A percentile compares a stretch with the other conserved stretches of the same genome.
Evolutionary conservation across 2,329 filamentous ascomycete species (phyloP).

Genomic region (Pseudopyrenochaeta lycopersici): DNA sequence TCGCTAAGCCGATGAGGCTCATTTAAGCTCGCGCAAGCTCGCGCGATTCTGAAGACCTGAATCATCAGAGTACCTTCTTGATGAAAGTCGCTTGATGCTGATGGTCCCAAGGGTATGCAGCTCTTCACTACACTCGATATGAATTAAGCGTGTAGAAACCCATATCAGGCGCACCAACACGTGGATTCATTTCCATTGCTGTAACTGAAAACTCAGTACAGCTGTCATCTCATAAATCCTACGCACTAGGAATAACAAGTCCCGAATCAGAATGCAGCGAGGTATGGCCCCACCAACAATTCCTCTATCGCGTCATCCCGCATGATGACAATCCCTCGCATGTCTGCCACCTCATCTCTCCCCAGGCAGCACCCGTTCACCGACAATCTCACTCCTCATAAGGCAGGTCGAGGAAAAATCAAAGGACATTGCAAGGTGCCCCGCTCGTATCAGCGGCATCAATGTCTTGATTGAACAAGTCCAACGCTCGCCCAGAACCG

Average conservation of each 20-base stretch:
- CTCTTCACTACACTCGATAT: too few species aligned
- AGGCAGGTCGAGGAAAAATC: constrained; percentile 29
- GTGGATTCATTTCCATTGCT: too few species aligned
- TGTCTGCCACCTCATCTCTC: constrained; percentile 13
- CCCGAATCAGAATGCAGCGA: not conserved
- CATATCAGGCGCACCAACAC: too few species aligned
- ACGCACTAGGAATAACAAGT: not conserved
- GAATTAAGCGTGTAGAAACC: too few species aligned
- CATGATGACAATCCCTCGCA: constrained; percentile 11
- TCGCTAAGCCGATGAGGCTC: too few species aligned
- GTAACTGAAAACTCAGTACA: too few species aligned
- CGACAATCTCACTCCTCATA: constrained; percentile 17
- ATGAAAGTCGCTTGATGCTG: too few species aligned
- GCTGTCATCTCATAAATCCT: too few species aligned
- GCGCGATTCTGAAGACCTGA: too few species aligned
- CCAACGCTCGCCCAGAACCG: constrained; percentile 19
- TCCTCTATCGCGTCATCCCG: constrained; percentile 3
- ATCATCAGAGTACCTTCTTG: too few species aligned
- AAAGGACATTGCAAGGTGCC: constrained; percentile 13
- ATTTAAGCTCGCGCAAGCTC: too few species aligned
- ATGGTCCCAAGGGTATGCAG: too few species aligned
- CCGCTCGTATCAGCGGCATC: constrained; percentile 25
- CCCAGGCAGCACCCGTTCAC: constrained; percentile 12
- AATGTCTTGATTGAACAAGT: constrained; percentile 20
- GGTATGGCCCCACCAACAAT: not conserved